Evolutionary conservation across 75 land plant species (phyloP), one percentile per base, ranked within the genome.

Genomic region (Pinus taeda): DNA sequence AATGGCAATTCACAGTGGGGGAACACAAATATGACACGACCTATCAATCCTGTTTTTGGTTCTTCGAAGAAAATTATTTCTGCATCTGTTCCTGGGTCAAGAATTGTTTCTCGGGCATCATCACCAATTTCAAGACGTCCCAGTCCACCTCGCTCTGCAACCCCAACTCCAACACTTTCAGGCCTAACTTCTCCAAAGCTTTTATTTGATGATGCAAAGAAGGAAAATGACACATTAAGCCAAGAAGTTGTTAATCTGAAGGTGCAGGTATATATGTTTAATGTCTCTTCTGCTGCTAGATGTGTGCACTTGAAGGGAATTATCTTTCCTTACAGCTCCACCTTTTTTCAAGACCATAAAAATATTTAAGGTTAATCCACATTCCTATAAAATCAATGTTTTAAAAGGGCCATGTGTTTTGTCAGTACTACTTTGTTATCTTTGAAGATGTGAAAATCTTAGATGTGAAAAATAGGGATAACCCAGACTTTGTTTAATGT

Each of bases 131-230:
- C 95, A 81, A 85, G 92, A 82, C 79, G 94, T 26, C 66, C 88
- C n/a, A 93, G 96, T 66, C 96, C 96, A 59, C 95, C 96, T 78
- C 91, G 94, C 63, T 87, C 94, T 6, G 84, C 94, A 21, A 93
- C 93, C 49, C 95, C 95, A 57, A 93, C 90, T 20, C 93, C 93
- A 74, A 91, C 91, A 60, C 80, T 91, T 24, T 83, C 78, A 57
- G 93, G 94, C 39, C 79, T 91, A 33, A 80, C 89, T 42, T 78
- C 93, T 65, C 89, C 91, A 59, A 87, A 84, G 62, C 22, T 86
- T 60, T 79, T 76, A 15, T 56, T 87, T 18, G 90, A 89, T 85
- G 91, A 88, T 71, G 69, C 79, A 22, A 85, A 81, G 74, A 80
- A 53, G 71, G 79, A 83, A 74, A 88, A 88, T 79, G 91, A 89